A percentile compares a stretch with the other conserved stretches of the same genome.
Evolutionary conservation across 2,329 filamentous ascomycete species (phyloP).

Genomic region (Fusarium sp.): DNA sequence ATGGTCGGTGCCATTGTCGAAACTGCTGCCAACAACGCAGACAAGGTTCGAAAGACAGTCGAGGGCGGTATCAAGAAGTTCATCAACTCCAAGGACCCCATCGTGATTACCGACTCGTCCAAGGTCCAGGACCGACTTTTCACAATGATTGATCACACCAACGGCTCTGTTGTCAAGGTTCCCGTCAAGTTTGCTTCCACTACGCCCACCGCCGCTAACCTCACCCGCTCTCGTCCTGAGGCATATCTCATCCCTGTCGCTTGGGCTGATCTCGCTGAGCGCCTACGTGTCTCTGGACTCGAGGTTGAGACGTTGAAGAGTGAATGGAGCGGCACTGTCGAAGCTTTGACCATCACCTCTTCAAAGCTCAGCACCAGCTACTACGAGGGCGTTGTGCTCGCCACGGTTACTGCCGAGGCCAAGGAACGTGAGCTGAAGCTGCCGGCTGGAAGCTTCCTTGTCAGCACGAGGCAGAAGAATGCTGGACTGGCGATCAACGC

Average conservation of each 20-base stretch:
- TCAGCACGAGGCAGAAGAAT: conserved; percentile 50
- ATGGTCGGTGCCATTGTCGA: conserved; percentile 46
- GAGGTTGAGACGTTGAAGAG: conserved; percentile 39
- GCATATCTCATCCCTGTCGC: conserved; percentile 47
- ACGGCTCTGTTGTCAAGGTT: conserved; percentile 43
- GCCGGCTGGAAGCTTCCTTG: conserved; percentile 46
- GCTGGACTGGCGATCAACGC: conserved; percentile 45
- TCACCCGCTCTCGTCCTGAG: conserved; percentile 47
- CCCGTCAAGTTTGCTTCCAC: conserved; percentile 47
- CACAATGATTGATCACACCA: conserved; percentile 42
- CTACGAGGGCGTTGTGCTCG: conserved; percentile 45
- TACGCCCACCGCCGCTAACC: conserved; percentile 42
- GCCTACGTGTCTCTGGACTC: conserved; percentile 41
- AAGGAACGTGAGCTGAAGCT: conserved; percentile 36
- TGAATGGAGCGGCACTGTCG: conserved; percentile 43
- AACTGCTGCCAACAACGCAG: conserved; percentile 45
- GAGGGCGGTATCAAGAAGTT: conserved; percentile 44
- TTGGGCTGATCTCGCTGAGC: conserved; percentile 45
- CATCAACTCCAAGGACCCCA: conserved; percentile 41
- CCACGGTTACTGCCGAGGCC: conserved; percentile 35
- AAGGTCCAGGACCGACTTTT: conserved; percentile 34
- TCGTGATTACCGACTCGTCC: conserved; percentile 46
- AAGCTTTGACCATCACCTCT: conserved; percentile 44
- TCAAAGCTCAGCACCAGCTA: conserved; percentile 33
- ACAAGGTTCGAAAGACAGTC: conserved; percentile 41